phyloP scores from a whole-genome alignment of 306 rosid genomes.

The Dalbergia cochinchinensis region DNA sequence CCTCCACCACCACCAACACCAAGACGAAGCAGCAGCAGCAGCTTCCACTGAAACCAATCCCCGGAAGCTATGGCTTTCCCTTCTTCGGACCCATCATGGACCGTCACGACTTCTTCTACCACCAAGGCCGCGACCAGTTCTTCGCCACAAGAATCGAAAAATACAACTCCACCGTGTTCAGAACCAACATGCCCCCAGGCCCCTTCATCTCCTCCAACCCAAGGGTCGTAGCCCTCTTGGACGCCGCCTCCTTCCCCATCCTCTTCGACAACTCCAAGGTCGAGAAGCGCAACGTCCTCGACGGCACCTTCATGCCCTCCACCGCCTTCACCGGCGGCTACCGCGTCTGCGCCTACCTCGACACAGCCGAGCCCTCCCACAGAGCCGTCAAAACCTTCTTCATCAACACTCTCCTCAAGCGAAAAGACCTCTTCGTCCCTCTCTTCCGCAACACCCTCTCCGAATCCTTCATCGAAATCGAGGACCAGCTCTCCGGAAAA shows the following conservation, averaged over 20 bases:
- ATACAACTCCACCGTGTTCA: slow-evolving; percentile 67
- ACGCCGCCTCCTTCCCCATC: slow-evolving; percentile 63
- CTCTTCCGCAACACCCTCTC: slow-evolving; percentile 49
- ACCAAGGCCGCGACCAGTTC: slow-evolving; percentile 67
- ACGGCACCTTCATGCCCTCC: slow-evolving; percentile 91
- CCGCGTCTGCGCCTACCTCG: slow-evolving; percentile 71
- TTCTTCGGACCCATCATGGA: slow-evolving; percentile 66
- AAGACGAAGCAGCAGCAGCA: too few species aligned
- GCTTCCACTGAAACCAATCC: slow-evolving; percentile 62
- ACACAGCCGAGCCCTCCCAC: slow-evolving; percentile 70
- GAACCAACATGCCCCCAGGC: slow-evolving; percentile 84
- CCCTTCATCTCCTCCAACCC: slow-evolving; percentile 67
- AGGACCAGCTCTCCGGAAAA: slow-evolving; percentile 42
- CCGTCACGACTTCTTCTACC: slow-evolving; percentile 69
- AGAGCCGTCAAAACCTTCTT: slow-evolving; percentile 53
- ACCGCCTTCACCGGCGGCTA: slow-evolving; percentile 69
- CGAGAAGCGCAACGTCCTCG: slow-evolving; percentile 64
- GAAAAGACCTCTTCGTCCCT: slow-evolving; percentile 59
- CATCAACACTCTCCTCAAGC: slow-evolving; percentile 44
- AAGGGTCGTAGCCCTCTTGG: slow-evolving; percentile 61
- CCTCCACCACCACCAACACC: too few species aligned
- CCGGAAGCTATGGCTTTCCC: slow-evolving; percentile 68
- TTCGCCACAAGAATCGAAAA: slow-evolving; percentile 55
- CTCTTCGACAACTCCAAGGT: slow-evolving; percentile 69
- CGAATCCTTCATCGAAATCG: slow-evolving; percentile 46